Base-by-base conservation (phyloP, 352 stramenopile species). In the Phytophthora tentaculata region DNA sequence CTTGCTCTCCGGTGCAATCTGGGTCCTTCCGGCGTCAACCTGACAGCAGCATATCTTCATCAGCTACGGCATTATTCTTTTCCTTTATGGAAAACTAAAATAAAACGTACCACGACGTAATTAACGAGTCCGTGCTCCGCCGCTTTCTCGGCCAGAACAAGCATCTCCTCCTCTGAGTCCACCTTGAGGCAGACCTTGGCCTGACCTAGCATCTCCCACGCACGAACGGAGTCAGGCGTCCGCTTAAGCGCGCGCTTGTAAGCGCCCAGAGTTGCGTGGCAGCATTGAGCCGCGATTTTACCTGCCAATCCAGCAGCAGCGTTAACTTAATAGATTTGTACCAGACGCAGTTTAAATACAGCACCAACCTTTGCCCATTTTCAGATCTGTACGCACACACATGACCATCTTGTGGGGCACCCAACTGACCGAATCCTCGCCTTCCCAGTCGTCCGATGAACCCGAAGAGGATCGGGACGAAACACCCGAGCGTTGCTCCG, bases 341-440 rank as follows among this genome's bases (percentile, higher is more conserved):
- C 7, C 37, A 60, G 37, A 47, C 14, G 32, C 5, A 24, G n/a
- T 6, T n/a, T 47, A 5, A 28, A 20, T 28, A 2, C 39, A 32
- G 88, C 62, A 87, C 76, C 78, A 88, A 90, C 96, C 96, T 83
- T 98, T 98, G 70, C 93, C 92, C 96, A 99, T 99, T 71, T 94
- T 96, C 44, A 99, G 79, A 76, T 97, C 88, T 32, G 89, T 97
- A 67, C 97, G 96, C 67, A 98, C 96, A 61, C 91, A 97, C 19
- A 99, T 84, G 54, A 99, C 91, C 94, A 98, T 98, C 68, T 97
- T 97, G 79, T 96, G 88, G 20, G 86, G 86, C 61, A 81, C 58
- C 79, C 74, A 93, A 61, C 54, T 81, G 35, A 71, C 63, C 7
- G 78, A 78, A 52, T 95, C 86, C 43, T 77, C 74, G 64, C 76